Evolutionary conservation across 2,329 filamentous ascomycete species (phyloP).

Genomic region (Sarocladium oryzae): DNA sequence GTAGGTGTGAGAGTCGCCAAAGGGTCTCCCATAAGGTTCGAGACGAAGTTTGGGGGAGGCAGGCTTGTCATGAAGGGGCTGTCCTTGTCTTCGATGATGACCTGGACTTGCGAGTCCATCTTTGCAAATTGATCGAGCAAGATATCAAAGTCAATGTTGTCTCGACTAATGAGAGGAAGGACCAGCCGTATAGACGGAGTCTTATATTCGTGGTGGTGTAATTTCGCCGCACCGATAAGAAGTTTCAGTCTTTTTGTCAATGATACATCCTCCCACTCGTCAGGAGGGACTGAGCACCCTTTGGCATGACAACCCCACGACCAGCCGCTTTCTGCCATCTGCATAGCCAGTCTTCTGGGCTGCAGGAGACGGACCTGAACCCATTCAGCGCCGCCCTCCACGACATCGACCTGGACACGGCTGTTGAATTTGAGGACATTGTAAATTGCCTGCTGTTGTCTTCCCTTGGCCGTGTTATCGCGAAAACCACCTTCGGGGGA

Average conservation of each 20-base stretch:
- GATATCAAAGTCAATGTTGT: constrained; percentile 23
- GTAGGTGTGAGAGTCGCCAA: constrained; percentile 26
- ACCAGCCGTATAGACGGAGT: constrained; percentile 29
- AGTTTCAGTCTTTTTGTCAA: constrained; percentile 26
- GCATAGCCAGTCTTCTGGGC: constrained; percentile 27
- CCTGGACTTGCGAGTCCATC: constrained; percentile 24
- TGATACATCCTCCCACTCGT: constrained; percentile 28
- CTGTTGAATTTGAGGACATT: constrained; percentile 26
- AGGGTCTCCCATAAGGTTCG: constrained; percentile 24
- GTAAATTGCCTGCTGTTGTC: constrained; percentile 24
- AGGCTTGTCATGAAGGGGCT: constrained; percentile 19
- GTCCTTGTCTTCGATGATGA: constrained; percentile 25
- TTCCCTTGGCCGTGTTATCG: constrained; percentile 12
- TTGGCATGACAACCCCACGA: constrained; percentile 25
- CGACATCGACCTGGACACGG: constrained; percentile 28
- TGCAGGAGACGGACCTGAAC: constrained; percentile 24
- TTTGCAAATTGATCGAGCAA: constrained; percentile 25
- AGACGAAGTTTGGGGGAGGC: constrained; percentile 20
- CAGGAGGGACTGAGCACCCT: constrained; percentile 23
- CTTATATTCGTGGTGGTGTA: constrained; percentile 30
- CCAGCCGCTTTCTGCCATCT: constrained; percentile 36
- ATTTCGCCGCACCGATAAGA: constrained; percentile 28
- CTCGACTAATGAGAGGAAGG: constrained; percentile 25
- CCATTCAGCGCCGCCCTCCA: constrained; percentile 29
- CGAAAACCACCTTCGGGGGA: neutral